Base-by-base conservation (phyloP, 176 grass and related monocot species). In the Oryza australiensis region DNA sequence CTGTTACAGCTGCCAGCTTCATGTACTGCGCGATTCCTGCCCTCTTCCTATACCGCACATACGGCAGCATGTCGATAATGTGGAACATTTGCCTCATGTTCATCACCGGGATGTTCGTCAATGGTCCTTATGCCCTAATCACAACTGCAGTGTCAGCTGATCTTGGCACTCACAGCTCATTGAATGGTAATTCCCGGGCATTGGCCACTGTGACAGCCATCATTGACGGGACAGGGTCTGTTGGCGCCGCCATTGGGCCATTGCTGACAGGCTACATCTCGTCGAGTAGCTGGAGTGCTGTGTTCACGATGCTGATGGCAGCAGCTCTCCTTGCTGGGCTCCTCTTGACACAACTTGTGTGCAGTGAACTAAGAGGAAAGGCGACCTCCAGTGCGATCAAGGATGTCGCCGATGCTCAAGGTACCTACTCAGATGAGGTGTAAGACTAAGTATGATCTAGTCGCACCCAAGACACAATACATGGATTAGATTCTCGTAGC, bases 121-220 rank as follows among this genome's bases (percentile, higher is more conserved):
- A 95, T 63, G 93, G 93, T 1, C 93, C 93, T 28, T 95, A 95
- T 46, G 93, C 93, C 55, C 77, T 95, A 33, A 95, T 95, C 72
- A 95, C 93, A 51, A 95, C 93, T 49, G 93, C 93, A 6, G 90
- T 95, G 16, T 95, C 93, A 43, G 90, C 93, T 65, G 93, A 95
- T 26, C 91, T 95, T 78, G 93, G 93, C 40, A 95, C 93, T 15
- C 93, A 95, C 23, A 87, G 86, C 75, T 92, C 93, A 0, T 53
- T 92, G 73, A 92, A 80, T 35, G 93, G 93, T 37, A 88, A 92
- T 76, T 92, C 93, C 16, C 80, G 88, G 12, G 93, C 93, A 24
- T 71, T 95, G 66, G 90, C 93, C 30, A 95, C 93, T 32, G 93
- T 95, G 26, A 95, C 93, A 34, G 90, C 93, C 20, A 95, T 92